Evolutionary conservation across 352 stramenopile genomes (phyloP).

Genomic region (Globisporangium rhizosaccharum): DNA sequence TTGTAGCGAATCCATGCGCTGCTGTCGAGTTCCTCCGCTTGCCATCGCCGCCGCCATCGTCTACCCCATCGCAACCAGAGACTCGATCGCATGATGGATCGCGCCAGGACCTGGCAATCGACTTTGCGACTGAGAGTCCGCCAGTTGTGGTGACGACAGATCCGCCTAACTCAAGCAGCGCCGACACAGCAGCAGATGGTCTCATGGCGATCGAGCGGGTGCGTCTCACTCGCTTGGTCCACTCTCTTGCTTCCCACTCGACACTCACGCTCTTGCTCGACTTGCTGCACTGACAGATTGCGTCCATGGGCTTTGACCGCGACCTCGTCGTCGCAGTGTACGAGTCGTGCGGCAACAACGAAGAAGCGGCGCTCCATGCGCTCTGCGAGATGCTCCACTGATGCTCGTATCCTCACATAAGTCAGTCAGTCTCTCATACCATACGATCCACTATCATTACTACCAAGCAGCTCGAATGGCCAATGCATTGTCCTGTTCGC

Average conservation of each 20-base stretch:
- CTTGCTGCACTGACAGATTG: constrained; percentile 23
- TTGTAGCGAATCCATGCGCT: constrained; percentile 43
- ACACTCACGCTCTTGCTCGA: no score
- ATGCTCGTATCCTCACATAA: background rate
- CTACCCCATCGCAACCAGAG: background rate
- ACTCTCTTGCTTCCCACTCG: no score
- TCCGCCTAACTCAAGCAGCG: background rate
- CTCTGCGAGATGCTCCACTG: constrained; percentile 43
- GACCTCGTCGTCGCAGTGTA: constrained; percentile 51
- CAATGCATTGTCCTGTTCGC: no score
- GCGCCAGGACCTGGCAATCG: constrained; percentile 10
- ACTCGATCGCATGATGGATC: background rate
- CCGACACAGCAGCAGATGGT: constrained; percentile 9
- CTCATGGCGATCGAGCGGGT: constrained; percentile 31
- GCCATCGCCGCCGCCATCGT: background rate
- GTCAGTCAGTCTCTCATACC: no score
- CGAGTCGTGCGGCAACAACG: constrained; percentile 53
- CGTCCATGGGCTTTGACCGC: constrained; percentile 47
- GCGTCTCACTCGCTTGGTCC: background rate
- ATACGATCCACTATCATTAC: no score
- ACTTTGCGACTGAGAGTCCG: constrained; percentile 7
- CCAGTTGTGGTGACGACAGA: background rate
- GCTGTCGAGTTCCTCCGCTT: constrained; percentile 28
- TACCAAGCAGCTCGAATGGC: no score
- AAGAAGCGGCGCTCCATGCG: constrained; percentile 46